Evolutionary conservation across 2,329 filamentous ascomycete genomes (phyloP).

Genomic region (Neonectria neomacrospora): DNA sequence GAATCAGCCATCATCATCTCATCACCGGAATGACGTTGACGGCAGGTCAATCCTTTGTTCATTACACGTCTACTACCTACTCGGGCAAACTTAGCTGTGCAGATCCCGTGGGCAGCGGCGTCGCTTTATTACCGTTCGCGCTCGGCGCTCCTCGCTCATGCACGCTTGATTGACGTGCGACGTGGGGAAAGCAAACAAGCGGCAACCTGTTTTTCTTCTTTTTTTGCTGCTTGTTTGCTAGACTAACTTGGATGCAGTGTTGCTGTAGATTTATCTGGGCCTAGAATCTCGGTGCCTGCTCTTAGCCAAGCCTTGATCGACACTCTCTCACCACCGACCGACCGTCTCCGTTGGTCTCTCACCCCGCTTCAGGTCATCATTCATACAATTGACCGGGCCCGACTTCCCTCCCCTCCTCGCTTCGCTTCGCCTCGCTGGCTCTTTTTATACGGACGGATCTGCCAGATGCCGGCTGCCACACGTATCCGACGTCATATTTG

Average conservation of each 20-base stretch:
- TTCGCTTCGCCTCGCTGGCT: neutral
- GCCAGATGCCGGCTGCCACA: neutral
- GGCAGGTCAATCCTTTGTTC: too few relatives aligned
- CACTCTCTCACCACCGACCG: slow-evolving; percentile 10
- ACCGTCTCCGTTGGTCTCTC: slow-evolving; percentile 7
- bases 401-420: neutral
- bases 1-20: slow-evolving; percentile 5
- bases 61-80: too few relatives aligned
- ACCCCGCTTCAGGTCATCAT: neutral
- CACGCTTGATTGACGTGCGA: slow-evolving; percentile 2
- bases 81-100: neutral
- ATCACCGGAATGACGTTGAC: neutral
- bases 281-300: neutral
- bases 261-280: neutral
- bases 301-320: neutral
- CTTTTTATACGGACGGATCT: neutral
- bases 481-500: neutral
- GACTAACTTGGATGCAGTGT: neutral
- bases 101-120: neutral
- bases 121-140: neutral
- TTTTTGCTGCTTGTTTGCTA: neutral
- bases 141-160: neutral
- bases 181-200: slow-evolving; percentile 20
- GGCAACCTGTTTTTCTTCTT: slow-evolving; percentile 3
- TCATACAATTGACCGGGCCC: neutral